Percentiles rank a stretch among this genome's conserved stretches.
These are phyloP conservation scores for Saprolegnia parasitica DNA, from an alignment of 352 stramenopile genomes.

Conservation along the genomic window DNA sequence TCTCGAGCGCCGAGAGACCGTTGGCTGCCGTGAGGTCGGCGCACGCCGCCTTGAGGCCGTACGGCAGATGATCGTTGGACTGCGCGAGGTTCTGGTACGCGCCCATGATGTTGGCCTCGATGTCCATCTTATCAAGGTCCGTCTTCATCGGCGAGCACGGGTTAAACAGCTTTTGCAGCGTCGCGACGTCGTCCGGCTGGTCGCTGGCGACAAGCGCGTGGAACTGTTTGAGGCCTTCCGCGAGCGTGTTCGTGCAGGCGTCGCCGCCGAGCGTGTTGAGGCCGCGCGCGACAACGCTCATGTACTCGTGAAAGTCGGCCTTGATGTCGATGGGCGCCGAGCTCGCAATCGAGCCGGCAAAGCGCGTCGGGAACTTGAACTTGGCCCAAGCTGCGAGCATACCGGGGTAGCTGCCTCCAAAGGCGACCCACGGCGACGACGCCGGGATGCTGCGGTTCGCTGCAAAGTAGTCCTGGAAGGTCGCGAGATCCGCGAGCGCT, in stretches of 20 bases:
- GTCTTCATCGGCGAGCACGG: conserved; percentile 10
- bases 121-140: conserved; percentile 13
- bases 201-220: conserved; percentile 14
- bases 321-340: conserved; percentile 70
- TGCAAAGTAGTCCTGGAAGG: conserved; percentile 63
- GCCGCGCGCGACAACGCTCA: conserved; percentile 66
- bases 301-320: conserved; percentile 59
- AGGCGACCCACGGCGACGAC: conserved; percentile 53
- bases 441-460: conserved; percentile 31
- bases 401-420: conserved; percentile 83
- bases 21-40: background rate
- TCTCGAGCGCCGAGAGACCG: conserved; percentile 23
- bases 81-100: conserved; percentile 14
- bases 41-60: background rate
- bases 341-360: conserved; percentile 32
- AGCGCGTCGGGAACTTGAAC: conserved; percentile 8
- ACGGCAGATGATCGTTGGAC: conserved; percentile 17
- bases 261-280: conserved; percentile 52
- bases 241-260: conserved; percentile 56
- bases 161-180: conserved; percentile 19
- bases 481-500: conserved; percentile 72
- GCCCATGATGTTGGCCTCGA: conserved; percentile 13
- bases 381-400: conserved; percentile 74
- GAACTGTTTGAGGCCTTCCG: conserved; percentile 42
- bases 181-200: conserved; percentile 19